Evolutionary conservation across 768 basidiomycete species (phyloP), one percentile per base, ranked within the genome.

Genomic region (Tylopilus sp.): DNA sequence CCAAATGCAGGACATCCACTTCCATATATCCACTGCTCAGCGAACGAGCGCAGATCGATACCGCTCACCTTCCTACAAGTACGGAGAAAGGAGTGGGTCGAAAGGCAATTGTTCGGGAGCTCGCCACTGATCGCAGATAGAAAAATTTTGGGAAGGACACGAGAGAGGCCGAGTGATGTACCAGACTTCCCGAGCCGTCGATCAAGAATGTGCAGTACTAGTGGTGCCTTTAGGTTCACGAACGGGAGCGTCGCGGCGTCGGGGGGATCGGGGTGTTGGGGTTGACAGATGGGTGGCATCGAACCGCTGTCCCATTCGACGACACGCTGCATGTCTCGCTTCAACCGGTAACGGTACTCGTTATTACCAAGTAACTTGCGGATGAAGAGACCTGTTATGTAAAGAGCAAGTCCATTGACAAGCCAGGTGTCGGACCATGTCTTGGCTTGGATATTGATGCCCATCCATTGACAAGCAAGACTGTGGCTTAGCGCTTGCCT

Each of bases 11-110:
- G 97, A 66, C 94, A 97, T 20, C 97, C 97, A 66, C 90, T 93
- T 12, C 95, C 95, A 63, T 94, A 97, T 55, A 99, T 92, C 97
- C 97, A 99, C 68, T 98, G 95, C 63, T 98, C 94, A n/a, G 92
- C 91, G 64, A 99, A 99, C 25, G 82, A 80, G 48, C 88, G 79
- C 21, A 88, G 79, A 64, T 98, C 95, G 17, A 91, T 87, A 10
- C 94, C 91, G 63, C 90, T 91, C 55, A 95, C 88, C 70, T 95
- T 98, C 59, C 95, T 78, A 63, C 95, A 98, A 40, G 83, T 93
- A 51, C 93, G 75, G 53, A 98, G 78, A 71, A 99, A 98, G 20
- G 84, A 80, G 56, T 91, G 86, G 0, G 97, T 98, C 1, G 92
- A 91, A 9, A 99, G 75, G 20, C 83, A 79, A 64, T 93, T 95